Percentiles rank a stretch among this genome's conserved stretches.
phyloP scores from a whole-genome alignment of 179 eudicot genomes.

The Carnegiea gigantea region DNA sequence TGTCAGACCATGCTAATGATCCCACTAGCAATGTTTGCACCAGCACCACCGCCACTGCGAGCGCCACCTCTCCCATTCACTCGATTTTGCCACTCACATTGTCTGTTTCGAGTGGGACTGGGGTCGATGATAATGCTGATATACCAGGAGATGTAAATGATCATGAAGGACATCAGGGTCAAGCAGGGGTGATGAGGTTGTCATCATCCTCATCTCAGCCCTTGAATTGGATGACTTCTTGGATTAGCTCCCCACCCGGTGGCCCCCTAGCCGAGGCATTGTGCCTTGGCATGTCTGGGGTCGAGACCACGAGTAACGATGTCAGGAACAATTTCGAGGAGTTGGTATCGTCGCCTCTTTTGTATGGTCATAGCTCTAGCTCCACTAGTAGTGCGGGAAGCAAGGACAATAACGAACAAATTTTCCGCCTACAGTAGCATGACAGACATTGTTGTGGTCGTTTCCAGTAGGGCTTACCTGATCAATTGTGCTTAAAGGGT shows the following conservation, averaged over 20 bases:
- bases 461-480: background rate
- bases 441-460: background rate
- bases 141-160: background rate
- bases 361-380: background rate
- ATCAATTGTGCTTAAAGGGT: background rate
- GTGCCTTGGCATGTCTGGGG: slow-evolving; percentile 49
- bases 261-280: slow-evolving; percentile 74
- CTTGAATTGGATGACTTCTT: slow-evolving; percentile 37
- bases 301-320: slow-evolving; percentile 11
- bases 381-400: background rate
- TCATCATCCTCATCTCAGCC: slow-evolving; percentile 16
- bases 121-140: slow-evolving; percentile 8
- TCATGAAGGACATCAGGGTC: background rate
- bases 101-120: slow-evolving; percentile 46
- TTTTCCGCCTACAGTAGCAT: slow-evolving; percentile 7
- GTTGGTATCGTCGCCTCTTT: background rate
- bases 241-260: slow-evolving; percentile 54
- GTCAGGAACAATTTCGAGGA: slow-evolving; percentile 1
- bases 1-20: background rate
- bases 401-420: background rate
- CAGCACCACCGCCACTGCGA: slow-evolving; percentile 7
- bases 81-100: slow-evolving; percentile 49
- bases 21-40: slow-evolving; percentile 15
- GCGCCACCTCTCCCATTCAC: slow-evolving; percentile 29
- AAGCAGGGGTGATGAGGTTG: background rate